A percentile compares a stretch with the other conserved stretches of the same genome.
These are phyloP conservation scores for Nemophila menziesii DNA, from an alignment of 257 asterid genomes.

Conservation along the genomic window DNA sequence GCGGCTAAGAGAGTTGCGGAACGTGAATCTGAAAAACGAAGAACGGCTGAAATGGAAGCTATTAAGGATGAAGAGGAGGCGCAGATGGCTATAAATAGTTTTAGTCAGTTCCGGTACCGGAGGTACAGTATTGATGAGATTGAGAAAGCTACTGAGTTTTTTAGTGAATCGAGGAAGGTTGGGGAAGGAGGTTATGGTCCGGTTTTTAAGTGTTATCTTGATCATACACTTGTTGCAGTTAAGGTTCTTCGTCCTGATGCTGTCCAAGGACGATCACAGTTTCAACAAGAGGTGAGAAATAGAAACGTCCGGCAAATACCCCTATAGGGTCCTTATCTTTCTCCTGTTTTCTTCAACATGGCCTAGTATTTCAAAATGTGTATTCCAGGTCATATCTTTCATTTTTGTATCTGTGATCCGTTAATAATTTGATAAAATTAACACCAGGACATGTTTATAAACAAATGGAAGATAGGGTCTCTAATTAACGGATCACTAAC, in stretches of 20 bases:
- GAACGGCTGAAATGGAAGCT: constrained; percentile 28
- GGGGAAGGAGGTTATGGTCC: constrained; percentile 99
- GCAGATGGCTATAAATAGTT: constrained; percentile 2
- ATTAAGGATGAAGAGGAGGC: constrained; percentile 23
- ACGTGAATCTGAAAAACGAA: constrained; percentile 31
- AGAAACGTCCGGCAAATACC: too few relatives aligned
- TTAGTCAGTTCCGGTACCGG: constrained; percentile 31
- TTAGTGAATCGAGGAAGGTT: constrained; percentile 39
- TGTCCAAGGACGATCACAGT: constrained; percentile 77
- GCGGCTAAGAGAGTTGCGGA: constrained; percentile 38
- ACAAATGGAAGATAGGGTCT: too few relatives aligned
- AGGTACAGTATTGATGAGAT: constrained; percentile 65
- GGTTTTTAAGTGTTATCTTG: constrained; percentile 69
- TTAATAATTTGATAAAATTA: too few relatives aligned
- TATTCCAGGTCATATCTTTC: too few relatives aligned
- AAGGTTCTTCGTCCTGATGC: constrained; percentile 87
- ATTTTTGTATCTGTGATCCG: too few relatives aligned
- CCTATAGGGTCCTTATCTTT: too few relatives aligned
- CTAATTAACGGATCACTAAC: too few relatives aligned
- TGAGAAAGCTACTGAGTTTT: constrained; percentile 65
- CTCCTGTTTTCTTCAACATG: too few relatives aligned
- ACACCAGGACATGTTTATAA: too few relatives aligned
- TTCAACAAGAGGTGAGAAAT: constrained; percentile 60
- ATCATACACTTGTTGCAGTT: constrained; percentile 70
- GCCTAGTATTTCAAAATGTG: too few relatives aligned